phyloP scores from a whole-genome alignment of 345 rosid species.

The Corchorus olitorius region DNA sequence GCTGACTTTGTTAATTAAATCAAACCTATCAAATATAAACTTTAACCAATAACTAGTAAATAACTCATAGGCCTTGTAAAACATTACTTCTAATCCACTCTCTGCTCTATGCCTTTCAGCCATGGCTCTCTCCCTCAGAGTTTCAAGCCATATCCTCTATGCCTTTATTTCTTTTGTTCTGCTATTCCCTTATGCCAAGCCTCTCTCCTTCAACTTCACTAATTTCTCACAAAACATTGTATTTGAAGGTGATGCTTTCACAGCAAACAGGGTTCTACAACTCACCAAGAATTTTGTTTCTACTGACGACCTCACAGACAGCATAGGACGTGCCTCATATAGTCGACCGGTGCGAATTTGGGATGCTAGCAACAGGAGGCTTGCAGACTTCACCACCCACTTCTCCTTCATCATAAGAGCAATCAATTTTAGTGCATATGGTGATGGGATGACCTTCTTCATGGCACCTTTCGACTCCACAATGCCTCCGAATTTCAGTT shows the following conservation, averaged over 20 bases:
- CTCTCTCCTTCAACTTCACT: conserved; percentile 44
- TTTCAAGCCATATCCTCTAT: neutral
- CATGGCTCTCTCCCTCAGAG: neutral
- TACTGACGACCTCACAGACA: conserved; percentile 28
- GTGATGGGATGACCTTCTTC: conserved; percentile 57
- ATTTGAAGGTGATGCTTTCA: conserved; percentile 45
- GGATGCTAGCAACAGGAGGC: conserved; percentile 40
- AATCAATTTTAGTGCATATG: neutral
- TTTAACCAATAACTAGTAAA: too few relatives aligned
- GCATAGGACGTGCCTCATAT: conserved; percentile 52
- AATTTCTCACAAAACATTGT: conserved; percentile 34
- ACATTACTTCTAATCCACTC: too few relatives aligned
- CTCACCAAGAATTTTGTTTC: conserved; percentile 42
- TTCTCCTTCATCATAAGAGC: conserved; percentile 43
- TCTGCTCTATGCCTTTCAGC: conserved; percentile 11
- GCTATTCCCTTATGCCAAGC: conserved; percentile 24
- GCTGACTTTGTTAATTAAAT: conserved; percentile 2
- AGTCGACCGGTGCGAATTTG: conserved; percentile 41
- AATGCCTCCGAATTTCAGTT: conserved; percentile 44
- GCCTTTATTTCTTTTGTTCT: conserved; percentile 9
- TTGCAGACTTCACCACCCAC: conserved; percentile 53
- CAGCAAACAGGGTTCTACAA: conserved; percentile 31
- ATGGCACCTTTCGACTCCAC: conserved; percentile 43
- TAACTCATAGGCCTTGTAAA: too few relatives aligned
- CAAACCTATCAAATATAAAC: neutral